Percentiles rank a stretch among this genome's conserved stretches.
Evolutionary conservation across 1,284 basidiomycete genomes (phyloP).

Genomic region (Salmacisia buchloeana): DNA sequence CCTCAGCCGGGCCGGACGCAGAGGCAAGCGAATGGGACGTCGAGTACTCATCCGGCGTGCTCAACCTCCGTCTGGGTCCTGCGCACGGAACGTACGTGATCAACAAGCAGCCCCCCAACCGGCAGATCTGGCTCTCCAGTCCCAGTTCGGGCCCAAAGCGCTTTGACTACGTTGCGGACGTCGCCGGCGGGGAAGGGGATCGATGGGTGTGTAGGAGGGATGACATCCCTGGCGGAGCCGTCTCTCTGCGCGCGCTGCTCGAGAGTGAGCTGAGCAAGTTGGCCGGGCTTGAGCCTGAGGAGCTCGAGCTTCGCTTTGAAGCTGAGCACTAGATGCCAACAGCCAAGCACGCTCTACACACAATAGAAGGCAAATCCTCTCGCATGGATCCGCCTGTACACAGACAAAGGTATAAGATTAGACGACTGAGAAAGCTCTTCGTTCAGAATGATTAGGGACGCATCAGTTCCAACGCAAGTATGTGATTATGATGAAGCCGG

Average conservation of each 20-base stretch:
- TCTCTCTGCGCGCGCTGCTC: slow-evolving; percentile 32
- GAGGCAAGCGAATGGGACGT: slow-evolving; percentile 66
- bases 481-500: too few species aligned
- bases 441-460: too few species aligned
- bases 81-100: slow-evolving; percentile 91
- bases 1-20: neutral
- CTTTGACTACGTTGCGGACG: slow-evolving; percentile 38
- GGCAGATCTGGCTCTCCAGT: slow-evolving; percentile 96
- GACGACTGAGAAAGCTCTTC: too few species aligned
- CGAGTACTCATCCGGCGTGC: slow-evolving; percentile 88
- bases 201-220: slow-evolving; percentile 44
- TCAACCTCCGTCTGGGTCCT: slow-evolving; percentile 72
- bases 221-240: slow-evolving; percentile 18
- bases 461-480: too few species aligned
- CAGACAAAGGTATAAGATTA: too few species aligned
- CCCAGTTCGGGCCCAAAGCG: slow-evolving; percentile 56
- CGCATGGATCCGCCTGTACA: too few species aligned
- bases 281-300: neutral
- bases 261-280: slow-evolving; percentile 29
- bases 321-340: too few species aligned
- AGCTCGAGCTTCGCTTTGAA: neutral
- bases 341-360: too few species aligned
- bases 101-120: slow-evolving; percentile 98
- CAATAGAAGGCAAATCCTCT: too few species aligned
- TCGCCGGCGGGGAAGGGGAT: slow-evolving; percentile 12